A percentile compares a stretch with the other conserved stretches of the same genome.
These are phyloP conservation scores for Boletus rex-veris DNA, from an alignment of 768 basidiomycete genomes.

Conservation along the genomic window DNA sequence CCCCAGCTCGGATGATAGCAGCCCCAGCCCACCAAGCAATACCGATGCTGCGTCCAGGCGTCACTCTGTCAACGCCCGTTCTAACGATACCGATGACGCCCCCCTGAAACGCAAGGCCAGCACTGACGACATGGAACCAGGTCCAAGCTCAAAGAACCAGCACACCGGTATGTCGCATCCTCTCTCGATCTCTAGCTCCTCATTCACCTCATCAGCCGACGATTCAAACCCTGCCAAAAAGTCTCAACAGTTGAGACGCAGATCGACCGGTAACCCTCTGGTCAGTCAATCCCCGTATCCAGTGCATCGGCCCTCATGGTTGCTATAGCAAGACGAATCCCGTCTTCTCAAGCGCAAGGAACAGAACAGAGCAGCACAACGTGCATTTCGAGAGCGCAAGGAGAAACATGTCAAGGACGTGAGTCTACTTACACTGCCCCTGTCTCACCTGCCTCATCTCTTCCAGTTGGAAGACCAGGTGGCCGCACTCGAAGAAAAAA, in stretches of 20 bases:
- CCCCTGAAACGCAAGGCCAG: conserved; percentile 77
- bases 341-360: conserved; percentile 88
- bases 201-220: conserved; percentile 16
- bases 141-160: conserved; percentile 63
- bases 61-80: conserved; percentile 19
- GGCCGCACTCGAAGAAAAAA: conserved; percentile 79
- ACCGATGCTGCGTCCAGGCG: conserved; percentile 25
- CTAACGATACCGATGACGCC: conserved; percentile 43
- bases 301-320: conserved; percentile 1
- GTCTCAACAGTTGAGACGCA: conserved; percentile 33
- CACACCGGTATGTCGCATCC: conserved; percentile 50
- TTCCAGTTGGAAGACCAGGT: conserved; percentile 87
- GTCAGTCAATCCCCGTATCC: conserved; percentile 21
- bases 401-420: conserved; percentile 98
- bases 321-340: conserved; percentile 55
- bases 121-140: conserved; percentile 57
- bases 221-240: conserved; percentile 27
- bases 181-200: conserved; percentile 1
- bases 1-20: conserved; percentile 72
- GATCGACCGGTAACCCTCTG: conserved; percentile 37
- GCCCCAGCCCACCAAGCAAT: conserved; percentile 68
- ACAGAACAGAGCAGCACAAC: conserved; percentile 95
- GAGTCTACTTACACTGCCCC: conserved; percentile 33
- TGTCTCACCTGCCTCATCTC: conserved; percentile 7
- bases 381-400: conserved; percentile 95